A percentile compares a stretch with the other conserved stretches of the same genome.
Conservation (phyloP, 148 eudicot species). For the Amaranthus cruentus region DNA sequence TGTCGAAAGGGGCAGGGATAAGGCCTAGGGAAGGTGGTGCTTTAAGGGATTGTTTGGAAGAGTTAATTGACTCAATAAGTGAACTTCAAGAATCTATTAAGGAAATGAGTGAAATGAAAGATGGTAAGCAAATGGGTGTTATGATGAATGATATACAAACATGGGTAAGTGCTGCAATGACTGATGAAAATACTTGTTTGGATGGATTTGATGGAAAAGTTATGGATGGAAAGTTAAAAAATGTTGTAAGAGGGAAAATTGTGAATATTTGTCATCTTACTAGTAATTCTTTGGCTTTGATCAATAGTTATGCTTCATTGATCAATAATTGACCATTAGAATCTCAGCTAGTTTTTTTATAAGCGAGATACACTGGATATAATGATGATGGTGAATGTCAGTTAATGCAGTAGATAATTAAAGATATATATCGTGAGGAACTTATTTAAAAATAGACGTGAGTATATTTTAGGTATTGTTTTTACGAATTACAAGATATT, state of each 20-base stretch:
- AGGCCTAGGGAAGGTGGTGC: conserved; percentile 32
- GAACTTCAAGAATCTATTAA: conserved; percentile 29
- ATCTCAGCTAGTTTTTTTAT: no score
- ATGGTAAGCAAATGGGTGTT: conserved; percentile 10
- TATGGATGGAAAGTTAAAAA: conserved; percentile 33
- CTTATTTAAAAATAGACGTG: no score
- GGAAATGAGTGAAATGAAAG: conserved; percentile 30
- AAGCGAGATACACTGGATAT: no score
- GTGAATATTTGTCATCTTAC: conserved; percentile 36
- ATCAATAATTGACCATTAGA: neutral
- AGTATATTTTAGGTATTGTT: no score
- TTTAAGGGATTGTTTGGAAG: conserved; percentile 39
- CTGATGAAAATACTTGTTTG: conserved; percentile 41
- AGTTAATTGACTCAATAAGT: conserved; percentile 27
- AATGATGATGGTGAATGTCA: no score
- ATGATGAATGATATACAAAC: conserved; percentile 41
- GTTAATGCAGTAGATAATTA: no score
- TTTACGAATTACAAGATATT: no score
- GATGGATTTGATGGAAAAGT: conserved; percentile 33
- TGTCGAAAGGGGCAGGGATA: conserved; percentile 26
- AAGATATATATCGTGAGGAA: no score
- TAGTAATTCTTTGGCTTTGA: conserved; percentile 49
- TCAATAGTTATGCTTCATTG: conserved; percentile 31
- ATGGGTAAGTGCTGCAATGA: conserved; percentile 55
- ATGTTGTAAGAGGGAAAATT: conserved; percentile 25